phyloP scores from a whole-genome alignment of 2,329 filamentous ascomycete species.

The Knufia fluminis region DNA sequence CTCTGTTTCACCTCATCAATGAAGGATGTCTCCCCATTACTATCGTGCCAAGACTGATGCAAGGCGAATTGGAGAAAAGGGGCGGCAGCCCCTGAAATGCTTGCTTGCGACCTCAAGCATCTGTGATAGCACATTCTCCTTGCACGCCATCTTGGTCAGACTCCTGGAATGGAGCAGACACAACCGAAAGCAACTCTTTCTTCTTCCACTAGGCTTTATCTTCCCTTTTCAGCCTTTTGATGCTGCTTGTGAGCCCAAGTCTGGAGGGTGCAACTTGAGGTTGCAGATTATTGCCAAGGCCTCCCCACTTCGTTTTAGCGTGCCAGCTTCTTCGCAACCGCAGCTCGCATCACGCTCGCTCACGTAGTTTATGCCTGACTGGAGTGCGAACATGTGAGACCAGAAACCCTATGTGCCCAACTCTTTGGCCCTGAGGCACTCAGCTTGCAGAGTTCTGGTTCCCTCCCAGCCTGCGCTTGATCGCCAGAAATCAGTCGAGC shows the following conservation, averaged over 20 bases:
- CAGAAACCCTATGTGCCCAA: not conserved
- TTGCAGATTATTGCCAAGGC: slow-evolving; percentile 18
- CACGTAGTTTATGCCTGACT: not conserved
- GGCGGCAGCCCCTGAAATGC: not conserved
- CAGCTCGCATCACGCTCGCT: not conserved
- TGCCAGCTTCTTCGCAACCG: slow-evolving; percentile 17
- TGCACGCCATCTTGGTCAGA: not conserved
- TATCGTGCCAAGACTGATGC: not conserved
- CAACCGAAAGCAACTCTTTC: not conserved
- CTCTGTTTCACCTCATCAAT: not conserved
- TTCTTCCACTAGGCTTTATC: not conserved
- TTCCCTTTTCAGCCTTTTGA: not conserved
- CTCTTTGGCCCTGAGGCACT: not conserved
- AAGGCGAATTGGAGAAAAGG: slow-evolving; percentile 1
- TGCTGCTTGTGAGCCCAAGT: not conserved
- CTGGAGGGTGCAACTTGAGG: slow-evolving; percentile 13
- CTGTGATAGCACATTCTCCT: not conserved
- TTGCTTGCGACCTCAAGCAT: not conserved
- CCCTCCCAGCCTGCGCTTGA: slow-evolving; percentile 5
- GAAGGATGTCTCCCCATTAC: not conserved
- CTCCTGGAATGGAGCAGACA: not conserved
- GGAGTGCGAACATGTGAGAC: slow-evolving; percentile 5
- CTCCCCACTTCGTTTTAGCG: slow-evolving; percentile 20
- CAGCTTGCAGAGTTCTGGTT: not conserved
- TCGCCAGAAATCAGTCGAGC: slow-evolving; percentile 6